A percentile compares a stretch with the other conserved stretches of the same genome.
Conservation (phyloP, 2,329 filamentous ascomycete genomes). For the Cladosporium halotolerans region DNA sequence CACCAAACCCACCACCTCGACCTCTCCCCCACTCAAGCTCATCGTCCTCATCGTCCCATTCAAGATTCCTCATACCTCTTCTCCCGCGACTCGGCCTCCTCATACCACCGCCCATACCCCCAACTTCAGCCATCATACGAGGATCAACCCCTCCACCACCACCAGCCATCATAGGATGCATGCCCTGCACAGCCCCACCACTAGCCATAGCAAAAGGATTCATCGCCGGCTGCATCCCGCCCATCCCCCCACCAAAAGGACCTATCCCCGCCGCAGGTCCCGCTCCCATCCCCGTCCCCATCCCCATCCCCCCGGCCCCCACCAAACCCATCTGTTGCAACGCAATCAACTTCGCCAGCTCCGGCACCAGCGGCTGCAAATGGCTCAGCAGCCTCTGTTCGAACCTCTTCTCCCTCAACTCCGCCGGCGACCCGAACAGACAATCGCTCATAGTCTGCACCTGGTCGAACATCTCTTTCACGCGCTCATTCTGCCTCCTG, state of each 20-base stretch:
- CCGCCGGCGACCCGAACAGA: slow-evolving; percentile 21
- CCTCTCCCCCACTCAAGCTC: slow-evolving; percentile 11
- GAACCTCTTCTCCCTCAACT: slow-evolving; percentile 21
- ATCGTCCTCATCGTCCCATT: slow-evolving; percentile 14
- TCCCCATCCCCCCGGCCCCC: background rate
- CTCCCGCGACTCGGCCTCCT: background rate
- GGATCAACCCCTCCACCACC: slow-evolving; percentile 8
- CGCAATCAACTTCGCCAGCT: slow-evolving; percentile 18
- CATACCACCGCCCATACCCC: slow-evolving; percentile 9
- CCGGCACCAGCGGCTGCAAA: slow-evolving; percentile 21
- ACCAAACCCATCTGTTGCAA: slow-evolving; percentile 8
- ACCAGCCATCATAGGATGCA: slow-evolving; percentile 12
- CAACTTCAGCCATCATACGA: background rate
- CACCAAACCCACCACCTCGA: slow-evolving; percentile 1
- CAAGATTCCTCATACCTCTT: background rate
- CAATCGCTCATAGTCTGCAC: slow-evolving; percentile 17
- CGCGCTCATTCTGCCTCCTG: slow-evolving; percentile 14
- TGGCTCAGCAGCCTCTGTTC: slow-evolving; percentile 21
- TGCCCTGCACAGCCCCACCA: background rate
- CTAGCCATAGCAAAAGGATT: slow-evolving; percentile 5
- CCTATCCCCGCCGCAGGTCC: background rate
- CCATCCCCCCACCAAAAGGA: background rate
- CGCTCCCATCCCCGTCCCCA: background rate
- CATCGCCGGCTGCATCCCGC: slow-evolving; percentile 12
- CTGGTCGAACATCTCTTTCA: slow-evolving; percentile 14